Base-by-base conservation (phyloP, 768 basidiomycete genomes). In the Suillus sp. region DNA sequence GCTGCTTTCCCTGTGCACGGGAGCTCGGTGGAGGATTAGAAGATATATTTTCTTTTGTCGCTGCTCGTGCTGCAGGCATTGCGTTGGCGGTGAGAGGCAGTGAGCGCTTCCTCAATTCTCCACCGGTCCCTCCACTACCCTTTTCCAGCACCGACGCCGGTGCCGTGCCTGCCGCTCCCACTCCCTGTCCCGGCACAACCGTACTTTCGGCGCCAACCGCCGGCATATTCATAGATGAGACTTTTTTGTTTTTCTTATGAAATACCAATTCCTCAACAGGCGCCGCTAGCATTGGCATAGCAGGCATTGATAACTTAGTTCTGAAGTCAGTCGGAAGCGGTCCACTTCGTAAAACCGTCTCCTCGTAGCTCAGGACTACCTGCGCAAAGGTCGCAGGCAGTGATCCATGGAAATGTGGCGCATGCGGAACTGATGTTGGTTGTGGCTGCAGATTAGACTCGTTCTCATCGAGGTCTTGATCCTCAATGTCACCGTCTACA, bases 1-100 rank as follows among this genome's bases (percentile, higher is more conserved):
- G 94, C 71, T 93, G 92, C 81, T 96, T 96, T 68, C 94, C 94
- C 67, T 92, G 92, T 27, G 93, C 93, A 18, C 94, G 85, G 59
- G 92, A 91, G 64, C 87, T 89, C 40, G 90, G 93, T 45, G 83
- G 84, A 35, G 84, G 83, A 58, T 75, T 71, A 22, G 68, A 50
- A 20, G 72, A 59, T 27, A 68, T 43, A 72, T 77, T 71, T 74
- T 81, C 66, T 74, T 79, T 69, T 70, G 80, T 71, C 67, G 77
- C 69, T 68, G 78, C 64, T 67, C 78, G 71, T 71, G 75, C 68
- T 70, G 80, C 71, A 77, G 83, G 74, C 78, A 80, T 81, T 67
- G 76, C 77, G 69, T 78, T 78, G 70, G 67, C 70, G 62, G 75
- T 72, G 72, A 72, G 78, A 78, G 77, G 75, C 71, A 57, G 56